These are phyloP conservation scores for Pythium folliculosum DNA, from an alignment of 352 stramenopile species.

Conservation along the genomic window DNA sequence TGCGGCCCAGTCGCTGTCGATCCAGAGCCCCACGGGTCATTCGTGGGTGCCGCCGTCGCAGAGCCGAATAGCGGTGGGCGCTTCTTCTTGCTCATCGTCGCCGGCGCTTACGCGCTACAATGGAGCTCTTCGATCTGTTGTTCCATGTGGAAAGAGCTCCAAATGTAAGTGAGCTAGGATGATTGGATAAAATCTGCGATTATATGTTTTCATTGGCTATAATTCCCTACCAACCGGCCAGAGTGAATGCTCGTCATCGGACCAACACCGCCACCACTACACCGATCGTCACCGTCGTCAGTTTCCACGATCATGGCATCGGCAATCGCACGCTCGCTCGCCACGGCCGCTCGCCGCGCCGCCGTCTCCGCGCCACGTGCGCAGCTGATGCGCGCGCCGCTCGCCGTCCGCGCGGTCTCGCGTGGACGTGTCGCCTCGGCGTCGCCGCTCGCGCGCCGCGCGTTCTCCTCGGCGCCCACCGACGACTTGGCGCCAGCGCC, in stretches of 20 bases:
- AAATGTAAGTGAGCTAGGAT: not conserved
- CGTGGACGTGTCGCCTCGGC: not conserved
- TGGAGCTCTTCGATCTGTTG: conserved; percentile 24
- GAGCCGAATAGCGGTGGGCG: not conserved
- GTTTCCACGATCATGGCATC: conserved; percentile 12
- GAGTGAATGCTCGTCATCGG: conserved; percentile 16
- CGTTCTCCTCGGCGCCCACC: conserved; percentile 6
- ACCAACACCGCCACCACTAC: not conserved
- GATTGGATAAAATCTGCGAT: conserved; percentile 7
- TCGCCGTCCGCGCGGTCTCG: not conserved
- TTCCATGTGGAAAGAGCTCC: not conserved
- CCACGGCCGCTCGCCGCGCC: not conserved
- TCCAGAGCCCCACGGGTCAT: not conserved
- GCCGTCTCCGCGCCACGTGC: not conserved
- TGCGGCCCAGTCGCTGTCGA: not conserved
- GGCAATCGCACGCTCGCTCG: conserved; percentile 13
- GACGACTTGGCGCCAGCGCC: not conserved
- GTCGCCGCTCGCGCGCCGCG: not conserved
- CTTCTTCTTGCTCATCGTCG: conserved; percentile 19
- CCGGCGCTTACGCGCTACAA: not conserved
- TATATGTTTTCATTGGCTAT: not conserved
- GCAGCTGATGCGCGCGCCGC: not conserved
- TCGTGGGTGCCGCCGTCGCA: not conserved
- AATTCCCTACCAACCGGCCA: not conserved
- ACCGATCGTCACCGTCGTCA: not conserved